These are phyloP conservation scores for Amanita pseudoporphyria DNA, from an alignment of 768 basidiomycete species.

Conservation along the genomic window DNA sequence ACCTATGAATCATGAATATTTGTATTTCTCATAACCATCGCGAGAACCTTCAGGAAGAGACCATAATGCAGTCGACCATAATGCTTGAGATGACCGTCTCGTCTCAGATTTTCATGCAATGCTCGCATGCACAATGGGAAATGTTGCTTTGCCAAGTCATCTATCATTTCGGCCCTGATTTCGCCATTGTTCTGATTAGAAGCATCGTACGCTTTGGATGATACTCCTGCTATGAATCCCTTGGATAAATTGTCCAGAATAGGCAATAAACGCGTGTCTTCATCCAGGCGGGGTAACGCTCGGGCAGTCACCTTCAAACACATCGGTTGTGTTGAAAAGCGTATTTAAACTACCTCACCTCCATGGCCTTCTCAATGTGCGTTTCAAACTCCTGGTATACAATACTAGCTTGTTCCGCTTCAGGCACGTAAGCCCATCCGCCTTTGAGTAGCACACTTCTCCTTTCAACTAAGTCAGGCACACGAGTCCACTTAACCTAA, in stretches of 20 bases:
- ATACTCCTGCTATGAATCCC: constrained; percentile 87
- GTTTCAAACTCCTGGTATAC: constrained; percentile 80
- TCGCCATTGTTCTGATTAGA: constrained; percentile 44
- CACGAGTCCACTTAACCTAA: constrained; percentile 94
- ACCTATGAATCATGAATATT: constrained; percentile 40
- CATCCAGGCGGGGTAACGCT: constrained; percentile 83
- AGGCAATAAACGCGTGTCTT: constrained; percentile 85
- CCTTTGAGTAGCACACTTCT: constrained; percentile 66
- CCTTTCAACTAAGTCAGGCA: constrained; percentile 83
- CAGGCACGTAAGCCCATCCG: constrained; percentile 88
- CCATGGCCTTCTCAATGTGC: constrained; percentile 62
- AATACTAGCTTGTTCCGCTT: constrained; percentile 68
- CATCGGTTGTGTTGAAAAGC: background rate
- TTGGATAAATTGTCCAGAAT: constrained; percentile 87
- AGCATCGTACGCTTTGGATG: constrained; percentile 66
- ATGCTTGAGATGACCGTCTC: constrained; percentile 86
- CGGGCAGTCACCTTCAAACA: constrained; percentile 65
- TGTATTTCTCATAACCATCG: background rate
- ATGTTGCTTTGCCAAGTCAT: constrained; percentile 76
- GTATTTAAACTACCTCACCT: constrained; percentile 35
- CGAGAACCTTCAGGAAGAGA: constrained; percentile 82
- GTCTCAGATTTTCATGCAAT: constrained; percentile 67
- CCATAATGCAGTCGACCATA: constrained; percentile 87
- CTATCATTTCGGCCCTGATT: constrained; percentile 92
- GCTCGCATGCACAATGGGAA: constrained; percentile 96